phyloP scores from a whole-genome alignment of 176 grass and related monocot genomes.

The Eragrostis nindensis region DNA sequence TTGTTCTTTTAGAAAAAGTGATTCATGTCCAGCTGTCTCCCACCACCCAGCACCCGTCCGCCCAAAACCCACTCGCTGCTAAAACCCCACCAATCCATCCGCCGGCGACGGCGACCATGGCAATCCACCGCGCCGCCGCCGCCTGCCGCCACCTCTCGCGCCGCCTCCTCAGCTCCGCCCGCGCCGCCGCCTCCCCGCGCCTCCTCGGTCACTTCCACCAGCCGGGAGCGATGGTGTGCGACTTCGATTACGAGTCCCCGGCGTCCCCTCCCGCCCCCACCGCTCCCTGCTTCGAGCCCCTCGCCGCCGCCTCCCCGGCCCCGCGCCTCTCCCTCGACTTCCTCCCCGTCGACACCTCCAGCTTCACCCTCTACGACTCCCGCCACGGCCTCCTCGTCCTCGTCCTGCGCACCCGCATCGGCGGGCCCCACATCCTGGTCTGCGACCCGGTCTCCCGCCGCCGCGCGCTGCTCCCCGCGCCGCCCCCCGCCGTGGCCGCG shows the following conservation, averaged over 20 bases:
- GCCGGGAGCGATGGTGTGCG: background rate
- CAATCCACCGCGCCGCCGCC: too few species aligned
- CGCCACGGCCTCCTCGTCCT: constrained; percentile 28
- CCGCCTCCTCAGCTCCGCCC: background rate
- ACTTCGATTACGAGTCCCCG: background rate
- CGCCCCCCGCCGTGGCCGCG: background rate
- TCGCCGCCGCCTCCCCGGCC: background rate
- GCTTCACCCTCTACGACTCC: constrained; percentile 10
- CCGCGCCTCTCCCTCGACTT: constrained; percentile 24
- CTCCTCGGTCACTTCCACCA: background rate
- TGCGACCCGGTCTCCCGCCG: background rate
- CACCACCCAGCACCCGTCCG: too few species aligned
- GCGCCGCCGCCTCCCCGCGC: background rate
- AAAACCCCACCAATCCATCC: too few species aligned
- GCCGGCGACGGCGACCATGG: too few species aligned
- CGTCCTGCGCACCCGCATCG: background rate
- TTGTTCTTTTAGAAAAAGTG: too few species aligned
- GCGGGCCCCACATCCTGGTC: constrained; percentile 8
- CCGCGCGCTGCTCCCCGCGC: constrained; percentile 9
- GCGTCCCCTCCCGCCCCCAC: background rate
- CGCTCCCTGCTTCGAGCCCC: constrained; percentile 5
- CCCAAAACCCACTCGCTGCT: too few species aligned
- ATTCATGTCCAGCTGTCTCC: too few species aligned
- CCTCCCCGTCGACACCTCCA: background rate
- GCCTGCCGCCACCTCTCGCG: background rate